Conservation (phyloP, 2,329 filamentous ascomycete species). For the Diaporthe capsici region DNA sequence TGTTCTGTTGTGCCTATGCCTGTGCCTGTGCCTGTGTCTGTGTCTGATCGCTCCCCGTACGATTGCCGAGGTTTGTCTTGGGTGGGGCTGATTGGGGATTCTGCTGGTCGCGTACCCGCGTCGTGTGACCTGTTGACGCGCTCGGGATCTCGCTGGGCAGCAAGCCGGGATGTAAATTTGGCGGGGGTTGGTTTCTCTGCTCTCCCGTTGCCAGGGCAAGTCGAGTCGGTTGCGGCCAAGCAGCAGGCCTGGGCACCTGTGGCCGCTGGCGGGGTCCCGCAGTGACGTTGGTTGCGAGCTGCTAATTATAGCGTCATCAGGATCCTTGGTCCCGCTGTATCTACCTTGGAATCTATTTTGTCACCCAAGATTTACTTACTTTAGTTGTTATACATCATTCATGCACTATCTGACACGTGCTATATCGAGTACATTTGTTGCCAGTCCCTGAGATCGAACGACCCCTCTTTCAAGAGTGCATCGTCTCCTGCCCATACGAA, state of each 20-base stretch:
- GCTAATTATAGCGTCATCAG: constrained; percentile 25
- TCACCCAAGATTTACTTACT: background rate
- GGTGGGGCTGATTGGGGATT: background rate
- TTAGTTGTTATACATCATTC: background rate
- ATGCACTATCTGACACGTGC: background rate
- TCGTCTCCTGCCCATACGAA: background rate
- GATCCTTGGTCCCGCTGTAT: background rate
- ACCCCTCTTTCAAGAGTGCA: background rate
- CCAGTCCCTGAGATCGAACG: background rate
- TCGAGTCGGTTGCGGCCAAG: background rate
- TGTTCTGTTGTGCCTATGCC: background rate
- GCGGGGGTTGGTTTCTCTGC: constrained; percentile 1
- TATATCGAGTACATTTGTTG: background rate
- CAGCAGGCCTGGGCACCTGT: background rate
- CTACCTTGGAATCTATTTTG: background rate
- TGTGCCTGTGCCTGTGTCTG: background rate
- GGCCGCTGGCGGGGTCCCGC: constrained; percentile 8
- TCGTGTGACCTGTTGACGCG: constrained; percentile 21
- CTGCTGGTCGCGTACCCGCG: constrained; percentile 21
- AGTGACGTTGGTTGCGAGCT: constrained; percentile 16
- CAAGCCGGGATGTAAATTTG: constrained; percentile 5
- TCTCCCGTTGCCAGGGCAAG: constrained; percentile 23
- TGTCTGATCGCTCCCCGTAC: background rate
- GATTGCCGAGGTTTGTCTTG: background rate
- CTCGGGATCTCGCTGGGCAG: background rate